Evolutionary conservation across 2,329 filamentous ascomycete species (phyloP).

Genomic region (Colletotrichum truncatum): DNA sequence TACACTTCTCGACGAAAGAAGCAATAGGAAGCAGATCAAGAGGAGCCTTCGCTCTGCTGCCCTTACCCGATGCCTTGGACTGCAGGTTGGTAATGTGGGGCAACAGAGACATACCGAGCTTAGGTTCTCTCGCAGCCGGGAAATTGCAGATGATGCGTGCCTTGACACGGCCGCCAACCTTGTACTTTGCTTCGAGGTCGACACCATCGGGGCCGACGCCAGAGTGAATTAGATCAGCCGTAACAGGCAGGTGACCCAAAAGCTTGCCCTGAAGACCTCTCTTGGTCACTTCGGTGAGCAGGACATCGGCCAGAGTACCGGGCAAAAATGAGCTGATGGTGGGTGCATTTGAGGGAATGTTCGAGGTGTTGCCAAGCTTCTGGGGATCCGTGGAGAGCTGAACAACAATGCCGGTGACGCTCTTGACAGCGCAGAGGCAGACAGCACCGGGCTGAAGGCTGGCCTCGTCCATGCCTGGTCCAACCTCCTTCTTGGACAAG

Average conservation of each 20-base stretch:
- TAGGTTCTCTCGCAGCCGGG: constrained; percentile 79
- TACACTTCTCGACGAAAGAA: constrained; percentile 79
- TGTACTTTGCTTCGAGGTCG: constrained; percentile 81
- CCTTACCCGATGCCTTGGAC: constrained; percentile 53
- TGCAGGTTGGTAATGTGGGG: constrained; percentile 80
- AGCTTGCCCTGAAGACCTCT: constrained; percentile 89
- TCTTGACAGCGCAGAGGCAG: constrained; percentile 83
- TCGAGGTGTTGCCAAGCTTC: constrained; percentile 73
- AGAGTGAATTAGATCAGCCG: constrained; percentile 90
- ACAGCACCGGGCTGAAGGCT: constrained; percentile 84
- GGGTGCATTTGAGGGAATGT: constrained; percentile 77
- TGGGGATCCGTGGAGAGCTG: constrained; percentile 82
- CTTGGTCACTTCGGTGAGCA: constrained; percentile 78
- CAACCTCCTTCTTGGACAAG: constrained; percentile 84
- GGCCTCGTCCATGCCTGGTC: constrained; percentile 69
- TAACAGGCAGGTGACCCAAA: constrained; percentile 90
- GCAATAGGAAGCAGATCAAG: constrained; percentile 74
- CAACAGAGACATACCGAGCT: constrained; percentile 87
- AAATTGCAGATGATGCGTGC: constrained; percentile 90
- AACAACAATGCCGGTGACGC: constrained; percentile 81
- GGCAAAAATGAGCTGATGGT: constrained; percentile 92
- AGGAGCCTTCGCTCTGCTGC: constrained; percentile 56
- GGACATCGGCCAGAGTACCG: constrained; percentile 86
- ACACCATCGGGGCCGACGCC: constrained; percentile 75
- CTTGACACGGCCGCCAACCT: constrained; percentile 84